A percentile compares a stretch with the other conserved stretches of the same genome.
Evolutionary conservation across 2,329 filamentous ascomycete species (phyloP).

Genomic region (Cercospora sp.): DNA sequence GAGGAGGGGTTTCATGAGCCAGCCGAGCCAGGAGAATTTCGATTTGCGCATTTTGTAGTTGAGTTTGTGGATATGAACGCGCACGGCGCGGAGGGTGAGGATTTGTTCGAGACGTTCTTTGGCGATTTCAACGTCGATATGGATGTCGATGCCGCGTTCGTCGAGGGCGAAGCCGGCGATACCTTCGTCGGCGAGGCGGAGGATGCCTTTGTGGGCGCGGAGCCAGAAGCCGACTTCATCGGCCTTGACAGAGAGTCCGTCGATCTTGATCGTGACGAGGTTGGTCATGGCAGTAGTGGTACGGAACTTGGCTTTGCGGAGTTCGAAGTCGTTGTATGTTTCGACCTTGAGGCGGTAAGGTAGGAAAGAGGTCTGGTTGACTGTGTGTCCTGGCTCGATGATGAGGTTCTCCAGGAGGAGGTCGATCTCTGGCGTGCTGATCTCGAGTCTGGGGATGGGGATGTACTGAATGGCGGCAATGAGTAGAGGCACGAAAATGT

Average conservation of each 20-base stretch:
- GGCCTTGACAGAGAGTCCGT: constrained; percentile 79
- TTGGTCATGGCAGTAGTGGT: constrained; percentile 68
- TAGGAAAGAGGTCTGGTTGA: constrained; percentile 85
- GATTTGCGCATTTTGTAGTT: constrained; percentile 74
- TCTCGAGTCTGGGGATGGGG: constrained; percentile 85
- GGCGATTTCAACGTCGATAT: constrained; percentile 79
- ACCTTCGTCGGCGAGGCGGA: constrained; percentile 77
- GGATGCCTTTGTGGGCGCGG: constrained; percentile 71
- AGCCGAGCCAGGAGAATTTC: constrained; percentile 74
- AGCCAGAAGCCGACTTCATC: constrained; percentile 90
- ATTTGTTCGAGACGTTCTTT: constrained; percentile 78
- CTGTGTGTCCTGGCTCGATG: constrained; percentile 79
- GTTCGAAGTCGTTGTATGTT: constrained; percentile 82
- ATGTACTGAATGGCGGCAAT: constrained; percentile 80
- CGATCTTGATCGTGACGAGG: constrained; percentile 72
- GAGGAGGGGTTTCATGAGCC: constrained; percentile 80
- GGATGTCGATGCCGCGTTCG: constrained; percentile 81
- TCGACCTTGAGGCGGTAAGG: constrained; percentile 79
- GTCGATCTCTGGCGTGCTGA: constrained; percentile 79
- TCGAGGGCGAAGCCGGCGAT: constrained; percentile 85
- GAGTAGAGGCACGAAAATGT: constrained; percentile 76
- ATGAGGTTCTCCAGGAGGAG: constrained; percentile 88
- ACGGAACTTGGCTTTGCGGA: constrained; percentile 72
- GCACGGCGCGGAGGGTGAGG: constrained; percentile 71
- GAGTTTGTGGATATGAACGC: constrained; percentile 83